Evolutionary conservation across 345 rosid genomes (phyloP).

Genomic region (Streptanthus diversifolius): DNA sequence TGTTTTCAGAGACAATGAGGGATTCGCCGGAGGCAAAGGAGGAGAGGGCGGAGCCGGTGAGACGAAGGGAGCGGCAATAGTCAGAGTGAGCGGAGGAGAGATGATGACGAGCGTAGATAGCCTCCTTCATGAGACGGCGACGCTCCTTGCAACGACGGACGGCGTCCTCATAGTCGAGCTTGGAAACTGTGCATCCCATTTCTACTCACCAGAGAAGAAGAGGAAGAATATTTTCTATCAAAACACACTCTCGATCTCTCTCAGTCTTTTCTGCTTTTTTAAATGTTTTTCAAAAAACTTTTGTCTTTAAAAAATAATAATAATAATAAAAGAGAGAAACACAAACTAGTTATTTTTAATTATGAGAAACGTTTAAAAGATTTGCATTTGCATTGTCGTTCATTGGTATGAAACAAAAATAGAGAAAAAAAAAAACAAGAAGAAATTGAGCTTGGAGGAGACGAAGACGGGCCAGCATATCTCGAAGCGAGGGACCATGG

Average conservation of each 20-base stretch:
- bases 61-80: constrained; percentile 78
- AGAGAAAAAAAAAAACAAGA: neutral
- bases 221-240: neutral
- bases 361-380: neutral
- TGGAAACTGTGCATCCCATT: constrained; percentile 93
- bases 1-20: constrained; percentile 66
- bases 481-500: neutral
- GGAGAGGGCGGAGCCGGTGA: constrained; percentile 81
- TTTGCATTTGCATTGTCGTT: neutral
- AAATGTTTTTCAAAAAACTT: neutral
- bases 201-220: neutral
- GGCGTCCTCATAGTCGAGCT: constrained; percentile 84
- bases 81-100: constrained; percentile 86
- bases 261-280: neutral
- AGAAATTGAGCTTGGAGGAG: neutral
- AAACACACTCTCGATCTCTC: neutral
- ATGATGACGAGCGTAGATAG: constrained; percentile 76
- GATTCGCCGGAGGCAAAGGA: constrained; percentile 66
- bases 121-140: constrained; percentile 84
- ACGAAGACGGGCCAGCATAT: neutral
- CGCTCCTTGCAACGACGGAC: constrained; percentile 95
- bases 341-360: neutral
- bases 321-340: neutral
- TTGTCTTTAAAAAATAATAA: neutral
- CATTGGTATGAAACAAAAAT: neutral